phyloP scores from a whole-genome alignment of 108 stramenopile species.

The Fistulifera pelliculosa region DNA sequence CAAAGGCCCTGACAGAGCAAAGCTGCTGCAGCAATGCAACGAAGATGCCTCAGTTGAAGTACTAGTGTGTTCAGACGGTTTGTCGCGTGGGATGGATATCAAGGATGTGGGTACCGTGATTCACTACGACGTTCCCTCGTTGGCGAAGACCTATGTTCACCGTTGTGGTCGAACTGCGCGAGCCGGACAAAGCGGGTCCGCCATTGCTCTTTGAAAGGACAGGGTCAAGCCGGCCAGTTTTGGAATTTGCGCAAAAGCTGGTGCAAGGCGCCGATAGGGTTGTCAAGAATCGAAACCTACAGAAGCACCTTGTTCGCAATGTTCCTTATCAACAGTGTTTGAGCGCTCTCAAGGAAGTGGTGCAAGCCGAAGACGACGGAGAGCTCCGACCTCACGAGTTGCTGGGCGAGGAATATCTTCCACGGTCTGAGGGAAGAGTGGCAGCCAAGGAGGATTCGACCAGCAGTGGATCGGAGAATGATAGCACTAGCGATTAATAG shows the following conservation, averaged over 20 bases:
- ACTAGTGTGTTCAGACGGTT: constrained; percentile 78
- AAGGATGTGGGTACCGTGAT: constrained; percentile 48
- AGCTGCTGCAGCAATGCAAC: constrained; percentile 54
- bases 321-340: constrained; percentile 47
- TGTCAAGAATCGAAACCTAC: constrained; percentile 10
- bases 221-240: constrained; percentile 58
- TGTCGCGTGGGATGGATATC: constrained; percentile 82
- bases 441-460: too few species aligned
- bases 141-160: constrained; percentile 82
- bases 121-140: constrained; percentile 76
- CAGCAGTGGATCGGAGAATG: too few species aligned
- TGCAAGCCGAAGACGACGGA: constrained; percentile 52
- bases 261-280: constrained; percentile 46
- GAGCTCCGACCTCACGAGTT: constrained; percentile 7
- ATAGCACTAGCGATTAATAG: too few species aligned
- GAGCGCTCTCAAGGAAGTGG: constrained; percentile 32
- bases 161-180: constrained; percentile 79
- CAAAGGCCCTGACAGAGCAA: constrained; percentile 51
- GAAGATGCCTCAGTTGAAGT: constrained; percentile 20
- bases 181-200: constrained; percentile 55
- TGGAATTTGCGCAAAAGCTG: constrained; percentile 39
- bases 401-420: too few species aligned
- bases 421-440: too few species aligned
- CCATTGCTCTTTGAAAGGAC: constrained; percentile 63
- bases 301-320: constrained; percentile 34